Base-by-base conservation (phyloP, 441 rosid species). In the Gossypium laxum region DNA sequence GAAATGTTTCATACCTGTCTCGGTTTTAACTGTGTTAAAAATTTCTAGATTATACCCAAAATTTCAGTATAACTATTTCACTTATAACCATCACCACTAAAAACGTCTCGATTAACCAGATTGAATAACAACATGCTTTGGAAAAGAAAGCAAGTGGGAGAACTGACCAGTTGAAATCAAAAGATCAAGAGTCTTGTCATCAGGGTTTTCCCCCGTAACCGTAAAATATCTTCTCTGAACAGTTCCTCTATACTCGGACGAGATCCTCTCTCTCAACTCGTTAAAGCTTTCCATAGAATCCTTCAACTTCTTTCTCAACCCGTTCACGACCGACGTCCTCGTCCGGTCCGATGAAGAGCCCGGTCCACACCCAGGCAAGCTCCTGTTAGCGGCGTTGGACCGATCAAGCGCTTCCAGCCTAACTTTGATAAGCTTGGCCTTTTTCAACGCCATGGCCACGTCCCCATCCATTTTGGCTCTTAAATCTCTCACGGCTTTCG, bases 121-220 rank as follows among this genome's bases (percentile, higher is more conserved):
- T 59, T 28, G 8, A 60, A 15, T 1, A 28, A 28, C 32, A 15
- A 5, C 0, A 14, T 43, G 22, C 22, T 30, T 28, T 3, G 5
- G 32, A 28, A 26, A 28, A 28, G 32, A 28, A 28, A 28, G 32
- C 32, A 28, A 28, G 4, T 28, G 32, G 32, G 32, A 28, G 32
- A 28, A 62, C 71, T 54, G 30, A 91, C 98, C 97, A 47, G 97
- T 93, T 30, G 98, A 91, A 69, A 93, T 93, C 74, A 93, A 76
- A 4, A 79, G 85, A 80, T 93, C 97, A 2, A 93, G 79, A 1
- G 83, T 82, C 75, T 73, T 80, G 54, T 89, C 98, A 24, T 89
- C 92, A n/a, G 97, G 96, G 71, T 87, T 86, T 74, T 89, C 97
- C 0, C 98, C 97, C 41, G 97, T 86, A 67, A 91, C 92, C 2